Evolutionary conservation across 257 asterid species (phyloP), one percentile per base, ranked within the genome.

Genomic region (Mentha longifolia): DNA sequence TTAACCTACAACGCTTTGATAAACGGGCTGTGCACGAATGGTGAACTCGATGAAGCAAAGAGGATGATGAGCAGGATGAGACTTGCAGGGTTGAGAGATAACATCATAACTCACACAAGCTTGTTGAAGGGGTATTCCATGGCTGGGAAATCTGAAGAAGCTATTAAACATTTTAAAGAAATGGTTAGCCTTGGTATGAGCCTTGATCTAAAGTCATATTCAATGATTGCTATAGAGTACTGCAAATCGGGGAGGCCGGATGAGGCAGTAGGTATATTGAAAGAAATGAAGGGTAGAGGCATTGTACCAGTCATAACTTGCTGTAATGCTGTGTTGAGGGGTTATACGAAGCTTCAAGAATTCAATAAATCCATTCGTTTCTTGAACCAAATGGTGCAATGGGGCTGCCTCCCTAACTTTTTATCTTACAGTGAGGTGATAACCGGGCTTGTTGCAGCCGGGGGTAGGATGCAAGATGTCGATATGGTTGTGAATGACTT

Each of bases 1-100:
- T 41, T 76, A 11, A 83, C 87, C 0, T 82, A 80, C 76, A 85
- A 80, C 74, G 87, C 72, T 49, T 60, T 85, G 84, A 80, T 85
- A 52, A 64, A 82, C n/a, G 90, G 87, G 43, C 42, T 85, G 71
- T 85, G 90, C 74, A 31, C 68, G 75, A 80, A 74, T 15, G 87
- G 86, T n/a, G 9, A 70, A 50, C 77, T 82, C 47, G 86, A 80
- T 16, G 83, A 82, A 54, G 90, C 87, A 0, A 80, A 50, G 76
- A 76, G 56, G 77, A 80, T 76, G 87, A 71, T 80, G 81, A 78
- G 73, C 69, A 76, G 61, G 78, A 82, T 85, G 90, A 78, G 85
- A 72, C 22, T 78, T 69, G 35, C 22, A 4, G 87, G 90, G 43
- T 43, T 82, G 68, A 76, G 74, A 79, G 84, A 80, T 67, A 60